Conservation (phyloP, 805 yeast species). For the Sugiyamaella marilandica region DNA sequence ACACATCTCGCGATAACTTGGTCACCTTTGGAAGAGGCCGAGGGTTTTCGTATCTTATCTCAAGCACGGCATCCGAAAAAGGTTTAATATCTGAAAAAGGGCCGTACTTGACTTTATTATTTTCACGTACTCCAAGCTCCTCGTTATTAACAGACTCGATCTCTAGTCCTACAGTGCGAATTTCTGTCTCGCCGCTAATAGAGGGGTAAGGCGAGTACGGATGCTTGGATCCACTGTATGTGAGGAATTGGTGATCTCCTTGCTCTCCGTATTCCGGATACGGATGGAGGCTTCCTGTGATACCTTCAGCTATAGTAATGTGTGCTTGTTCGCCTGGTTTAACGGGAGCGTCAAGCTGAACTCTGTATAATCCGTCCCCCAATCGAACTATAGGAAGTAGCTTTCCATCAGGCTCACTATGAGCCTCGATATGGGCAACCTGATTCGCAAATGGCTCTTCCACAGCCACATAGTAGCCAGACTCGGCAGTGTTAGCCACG, state of each 20-base stretch:
- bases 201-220: slow-evolving; percentile 33
- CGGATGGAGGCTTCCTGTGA: slow-evolving; percentile 49
- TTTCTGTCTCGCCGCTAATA: slow-evolving; percentile 4
- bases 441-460: slow-evolving; percentile 44
- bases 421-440: slow-evolving; percentile 45
- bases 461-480: slow-evolving; percentile 54
- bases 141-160: slow-evolving; percentile 36
- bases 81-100: slow-evolving; percentile 48
- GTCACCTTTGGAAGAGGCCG: slow-evolving; percentile 59
- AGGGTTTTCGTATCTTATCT: slow-evolving; percentile 59
- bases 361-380: slow-evolving; percentile 38
- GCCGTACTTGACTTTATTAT: slow-evolving; percentile 45
- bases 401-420: slow-evolving; percentile 27
- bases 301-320: slow-evolving; percentile 47
- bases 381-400: slow-evolving; percentile 27
- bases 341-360: slow-evolving; percentile 59
- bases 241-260: slow-evolving; percentile 56
- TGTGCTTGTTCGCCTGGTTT: slow-evolving; percentile 54
- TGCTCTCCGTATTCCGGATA: slow-evolving; percentile 59
- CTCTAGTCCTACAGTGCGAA: slow-evolving; percentile 16
- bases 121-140: slow-evolving; percentile 32
- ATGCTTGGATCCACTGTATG: slow-evolving; percentile 49
- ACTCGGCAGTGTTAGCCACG: slow-evolving; percentile 48
- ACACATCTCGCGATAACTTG: slow-evolving; percentile 63
- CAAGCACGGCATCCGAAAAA: slow-evolving; percentile 44